Evolutionary conservation across 1,139 yeast genomes (phyloP).

Genomic region (Suhomyces atakaporum): DNA sequence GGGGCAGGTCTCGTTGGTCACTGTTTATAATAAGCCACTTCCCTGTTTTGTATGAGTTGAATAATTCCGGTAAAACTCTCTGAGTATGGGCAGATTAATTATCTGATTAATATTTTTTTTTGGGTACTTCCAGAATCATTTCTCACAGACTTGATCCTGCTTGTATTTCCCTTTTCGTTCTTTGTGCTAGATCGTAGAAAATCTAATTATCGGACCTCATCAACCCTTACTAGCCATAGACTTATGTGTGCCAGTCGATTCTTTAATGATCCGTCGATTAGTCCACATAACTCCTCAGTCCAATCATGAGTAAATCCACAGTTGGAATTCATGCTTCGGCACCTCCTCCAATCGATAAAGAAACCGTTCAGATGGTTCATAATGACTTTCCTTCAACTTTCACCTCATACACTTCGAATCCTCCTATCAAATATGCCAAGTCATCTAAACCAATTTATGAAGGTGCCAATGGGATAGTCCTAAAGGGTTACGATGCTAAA

Average conservation of each 20-base stretch:
- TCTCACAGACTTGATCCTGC: too few relatives aligned
- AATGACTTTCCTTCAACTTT: conserved; percentile 1
- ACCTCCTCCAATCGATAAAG: neutral
- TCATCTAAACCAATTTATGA: conserved; percentile 36
- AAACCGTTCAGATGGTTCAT: neutral
- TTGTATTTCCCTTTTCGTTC: too few relatives aligned
- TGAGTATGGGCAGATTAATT: too few relatives aligned
- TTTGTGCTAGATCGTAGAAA: too few relatives aligned
- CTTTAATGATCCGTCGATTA: neutral
- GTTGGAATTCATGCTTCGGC: too few relatives aligned
- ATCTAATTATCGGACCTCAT: too few relatives aligned
- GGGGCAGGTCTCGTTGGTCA: neutral
- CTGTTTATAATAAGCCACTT: neutral
- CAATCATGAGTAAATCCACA: neutral
- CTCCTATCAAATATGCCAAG: conserved; percentile 20
- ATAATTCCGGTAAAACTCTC: too few relatives aligned
- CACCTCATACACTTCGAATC: conserved; percentile 1
- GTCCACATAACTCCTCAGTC: neutral
- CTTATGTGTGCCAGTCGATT: neutral
- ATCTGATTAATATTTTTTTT: too few relatives aligned
- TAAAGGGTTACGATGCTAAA: conserved; percentile 31
- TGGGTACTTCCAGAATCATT: too few relatives aligned
- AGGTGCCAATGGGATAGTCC: conserved; percentile 47
- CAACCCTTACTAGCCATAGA: too few relatives aligned
- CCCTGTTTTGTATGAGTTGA: neutral